Conservation (phyloP, 2,329 filamentous ascomycete genomes). For the Akanthomyces dipterigenus region DNA sequence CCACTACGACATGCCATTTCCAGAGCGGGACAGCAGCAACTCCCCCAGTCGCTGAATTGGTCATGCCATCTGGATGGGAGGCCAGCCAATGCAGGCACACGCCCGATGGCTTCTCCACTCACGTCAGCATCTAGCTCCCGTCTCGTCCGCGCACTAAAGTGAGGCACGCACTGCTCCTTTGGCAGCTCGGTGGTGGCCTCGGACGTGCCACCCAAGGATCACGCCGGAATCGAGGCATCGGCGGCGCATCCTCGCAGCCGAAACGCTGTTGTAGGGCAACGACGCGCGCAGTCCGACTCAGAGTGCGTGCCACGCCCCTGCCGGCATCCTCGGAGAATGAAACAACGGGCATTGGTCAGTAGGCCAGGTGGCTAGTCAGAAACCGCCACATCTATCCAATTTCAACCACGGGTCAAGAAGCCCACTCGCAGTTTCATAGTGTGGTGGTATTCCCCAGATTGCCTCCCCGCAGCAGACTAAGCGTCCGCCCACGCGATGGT, state of each 20-base stretch:
- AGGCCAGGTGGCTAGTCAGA: background rate
- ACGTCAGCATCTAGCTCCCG: conserved; percentile 4
- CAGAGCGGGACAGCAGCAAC: background rate
- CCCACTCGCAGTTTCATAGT: background rate
- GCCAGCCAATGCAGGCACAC: background rate
- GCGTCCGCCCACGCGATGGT: background rate
- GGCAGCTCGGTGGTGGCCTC: background rate
- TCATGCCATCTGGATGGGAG: background rate
- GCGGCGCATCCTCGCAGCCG: background rate
- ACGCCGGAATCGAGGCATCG: background rate
- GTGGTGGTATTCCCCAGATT: conserved; percentile 3
- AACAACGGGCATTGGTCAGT: background rate
- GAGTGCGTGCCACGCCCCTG: background rate
- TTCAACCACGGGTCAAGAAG: background rate
- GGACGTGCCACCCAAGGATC: background rate
- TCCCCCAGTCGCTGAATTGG: background rate
- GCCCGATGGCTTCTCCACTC: background rate
- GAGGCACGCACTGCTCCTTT: background rate
- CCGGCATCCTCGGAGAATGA: background rate
- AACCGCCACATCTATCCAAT: background rate
- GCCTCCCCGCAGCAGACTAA: background rate
- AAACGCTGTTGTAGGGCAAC: too few species aligned
- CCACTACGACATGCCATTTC: background rate
- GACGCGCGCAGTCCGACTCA: too few species aligned
- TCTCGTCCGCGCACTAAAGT: background rate